Evolutionary conservation across 495 filamentous ascomycete species (phyloP).

Genomic region (Annulohypoxylon bovei): DNA sequence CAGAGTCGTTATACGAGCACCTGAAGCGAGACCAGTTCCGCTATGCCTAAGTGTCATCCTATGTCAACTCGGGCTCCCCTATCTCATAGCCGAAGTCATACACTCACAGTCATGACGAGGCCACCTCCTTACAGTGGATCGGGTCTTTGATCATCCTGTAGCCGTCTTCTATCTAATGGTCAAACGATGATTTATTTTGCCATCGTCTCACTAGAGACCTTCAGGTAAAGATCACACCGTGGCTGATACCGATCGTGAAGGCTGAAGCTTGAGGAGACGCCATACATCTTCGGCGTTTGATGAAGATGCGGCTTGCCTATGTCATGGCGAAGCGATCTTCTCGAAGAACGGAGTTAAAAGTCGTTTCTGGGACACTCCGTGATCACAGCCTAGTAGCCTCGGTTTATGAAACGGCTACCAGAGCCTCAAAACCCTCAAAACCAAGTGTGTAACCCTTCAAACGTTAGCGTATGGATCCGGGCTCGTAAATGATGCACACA

Average conservation of each 20-base stretch:
- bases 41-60: not conserved
- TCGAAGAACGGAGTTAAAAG: slow-evolving; percentile 14
- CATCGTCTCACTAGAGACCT: slow-evolving; percentile 31
- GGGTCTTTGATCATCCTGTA: not conserved
- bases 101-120: not conserved
- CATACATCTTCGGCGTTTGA: slow-evolving; percentile 11
- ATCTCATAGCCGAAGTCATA: not conserved
- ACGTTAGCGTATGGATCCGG: slow-evolving; percentile 28
- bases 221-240: slow-evolving; percentile 28
- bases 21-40: slow-evolving; percentile 1
- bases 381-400: not conserved
- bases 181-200: slow-evolving; percentile 18
- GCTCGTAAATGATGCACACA: slow-evolving; percentile 11
- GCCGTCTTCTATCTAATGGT: not conserved
- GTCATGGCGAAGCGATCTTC: not conserved
- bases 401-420: slow-evolving; percentile 20
- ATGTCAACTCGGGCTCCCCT: not conserved
- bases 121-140: not conserved
- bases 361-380: slow-evolving; percentile 19
- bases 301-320: not conserved
- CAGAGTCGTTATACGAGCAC: not conserved
- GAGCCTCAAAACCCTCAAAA: slow-evolving; percentile 24
- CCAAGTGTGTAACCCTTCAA: slow-evolving; percentile 34
- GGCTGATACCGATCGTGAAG: slow-evolving; percentile 8
- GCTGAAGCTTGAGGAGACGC: slow-evolving; percentile 18